Evolutionary conservation across 495 filamentous ascomycete genomes (phyloP), one percentile per base, ranked within the genome.

Genomic region (Cladorrhinum samala): DNA sequence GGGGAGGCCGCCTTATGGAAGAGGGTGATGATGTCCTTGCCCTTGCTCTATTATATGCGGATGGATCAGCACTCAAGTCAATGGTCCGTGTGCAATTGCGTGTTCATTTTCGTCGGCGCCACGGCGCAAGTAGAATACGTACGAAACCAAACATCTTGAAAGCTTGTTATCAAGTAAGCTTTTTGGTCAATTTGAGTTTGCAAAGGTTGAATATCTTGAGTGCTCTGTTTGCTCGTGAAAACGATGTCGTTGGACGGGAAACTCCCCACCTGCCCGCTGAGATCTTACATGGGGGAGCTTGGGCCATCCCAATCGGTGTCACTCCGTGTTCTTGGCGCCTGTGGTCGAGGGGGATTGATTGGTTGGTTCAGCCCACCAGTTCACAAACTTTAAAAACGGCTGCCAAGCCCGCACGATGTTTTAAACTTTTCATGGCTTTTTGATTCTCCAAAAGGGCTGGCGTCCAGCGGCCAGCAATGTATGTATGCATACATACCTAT

Each of bases 21-120:
- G 75, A 98, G 85, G 52, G 91, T 96, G 62, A 98, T 84, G 55
- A 95, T 83, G 76, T 97, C 89, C 77, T 81, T 91, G 91, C 70
- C 79, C 78, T 87, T 91, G 61, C 44, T 21, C 9, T 37, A 11
- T 37, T 27, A 23, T 3, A 50, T 33, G 14, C 14, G 2, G 24
- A 20, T 2, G 19, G 9, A 19, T 5, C 24, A 13, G 13, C 25
- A 20, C 1, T 18, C 36, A 4, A 1, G n/a, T 4, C 16, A 25
- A 39, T 40, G 25, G 36, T 37, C 11, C 11, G 42, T 38, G 18
- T 37, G 45, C 5, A 42, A n/a, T 3, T 7, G 6, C 27, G 11
- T 33, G 5, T 33, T 33, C 27, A 33, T 5, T 49, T 13, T 38
- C 13, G 16, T 13, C 2, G n/a, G n/a, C n/a, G n/a, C n/a, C n/a